phyloP scores from a whole-genome alignment of 2,329 filamentous ascomycete genomes.

The Leptosphaerulina australis region DNA sequence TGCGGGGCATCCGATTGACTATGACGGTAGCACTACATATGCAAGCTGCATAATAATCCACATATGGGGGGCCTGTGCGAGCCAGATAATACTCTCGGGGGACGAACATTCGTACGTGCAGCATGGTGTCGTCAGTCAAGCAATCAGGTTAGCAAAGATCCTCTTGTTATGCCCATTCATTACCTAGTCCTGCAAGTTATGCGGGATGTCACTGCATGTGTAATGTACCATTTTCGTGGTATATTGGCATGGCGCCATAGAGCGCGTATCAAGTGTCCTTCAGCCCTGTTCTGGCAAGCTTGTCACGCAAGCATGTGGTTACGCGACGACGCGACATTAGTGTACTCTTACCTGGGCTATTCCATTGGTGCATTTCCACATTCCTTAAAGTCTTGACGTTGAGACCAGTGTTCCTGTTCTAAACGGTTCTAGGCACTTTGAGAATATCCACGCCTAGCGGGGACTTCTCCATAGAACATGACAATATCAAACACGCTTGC shows the following conservation, averaged over 20 bases:
- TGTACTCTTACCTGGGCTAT: conserved; percentile 19
- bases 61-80: conserved; percentile 12
- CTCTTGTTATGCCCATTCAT: neutral
- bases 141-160: conserved; percentile 22
- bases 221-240: conserved; percentile 24
- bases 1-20: conserved; percentile 29
- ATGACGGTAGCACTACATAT: conserved; percentile 29
- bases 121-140: conserved; percentile 33
- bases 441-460: conserved; percentile 13
- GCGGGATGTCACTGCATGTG: conserved; percentile 29
- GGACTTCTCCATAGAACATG: conserved; percentile 19
- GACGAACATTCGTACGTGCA: conserved; percentile 5
- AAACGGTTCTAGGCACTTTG: conserved; percentile 30
- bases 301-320: conserved; percentile 24
- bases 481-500: conserved; percentile 20
- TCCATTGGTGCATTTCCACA: conserved; percentile 26
- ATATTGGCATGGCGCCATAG: conserved; percentile 23
- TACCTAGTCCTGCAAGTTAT: conserved; percentile 9
- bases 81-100: conserved; percentile 1
- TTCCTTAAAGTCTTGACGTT: conserved; percentile 35
- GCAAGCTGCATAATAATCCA: conserved; percentile 7
- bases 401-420: conserved; percentile 31
- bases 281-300: conserved; percentile 18
- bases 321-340: conserved; percentile 15
- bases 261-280: conserved; percentile 14